Evolutionary conservation across 805 yeast genomes (phyloP).

Genomic region (Metschnikowia colocasiae): DNA sequence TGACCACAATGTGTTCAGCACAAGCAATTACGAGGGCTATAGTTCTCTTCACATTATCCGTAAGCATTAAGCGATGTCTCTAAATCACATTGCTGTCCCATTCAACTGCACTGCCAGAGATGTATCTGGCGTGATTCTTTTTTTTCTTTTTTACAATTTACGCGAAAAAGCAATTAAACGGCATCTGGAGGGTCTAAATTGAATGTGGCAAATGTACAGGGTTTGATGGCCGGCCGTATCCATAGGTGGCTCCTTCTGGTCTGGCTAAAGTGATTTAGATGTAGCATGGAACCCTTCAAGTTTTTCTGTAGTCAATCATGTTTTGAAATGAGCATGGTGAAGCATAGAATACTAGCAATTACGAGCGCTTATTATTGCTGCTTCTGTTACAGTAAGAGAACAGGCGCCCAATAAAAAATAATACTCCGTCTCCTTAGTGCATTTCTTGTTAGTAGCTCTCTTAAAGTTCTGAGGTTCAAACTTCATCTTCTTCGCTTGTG

Average conservation of each 20-base stretch:
- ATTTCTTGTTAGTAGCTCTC: background rate
- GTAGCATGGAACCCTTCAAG: too few relatives aligned
- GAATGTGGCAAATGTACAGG: background rate
- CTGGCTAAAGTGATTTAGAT: background rate
- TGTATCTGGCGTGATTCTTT: slow-evolving; percentile 2
- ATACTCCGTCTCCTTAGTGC: background rate
- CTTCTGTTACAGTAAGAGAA: background rate
- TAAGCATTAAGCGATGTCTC: background rate
- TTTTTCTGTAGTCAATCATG: background rate
- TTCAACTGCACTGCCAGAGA: background rate
- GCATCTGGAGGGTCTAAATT: background rate
- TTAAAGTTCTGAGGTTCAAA: background rate
- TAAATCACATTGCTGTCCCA: background rate
- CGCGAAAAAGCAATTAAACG: slow-evolving; percentile 5
- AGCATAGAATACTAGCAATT: background rate
- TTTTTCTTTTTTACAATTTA: background rate
- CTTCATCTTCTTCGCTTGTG: background rate
- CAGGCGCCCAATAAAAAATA: background rate
- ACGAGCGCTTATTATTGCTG: background rate
- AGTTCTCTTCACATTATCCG: too few relatives aligned
- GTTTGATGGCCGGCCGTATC: background rate
- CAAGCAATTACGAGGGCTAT: background rate
- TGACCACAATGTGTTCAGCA: background rate
- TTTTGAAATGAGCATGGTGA: background rate
- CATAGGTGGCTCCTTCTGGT: background rate